A percentile compares a stretch with the other conserved stretches of the same genome.
Evolutionary conservation across 768 basidiomycete species (phyloP).

Genomic region (Erythrobasidium yunnanense): DNA sequence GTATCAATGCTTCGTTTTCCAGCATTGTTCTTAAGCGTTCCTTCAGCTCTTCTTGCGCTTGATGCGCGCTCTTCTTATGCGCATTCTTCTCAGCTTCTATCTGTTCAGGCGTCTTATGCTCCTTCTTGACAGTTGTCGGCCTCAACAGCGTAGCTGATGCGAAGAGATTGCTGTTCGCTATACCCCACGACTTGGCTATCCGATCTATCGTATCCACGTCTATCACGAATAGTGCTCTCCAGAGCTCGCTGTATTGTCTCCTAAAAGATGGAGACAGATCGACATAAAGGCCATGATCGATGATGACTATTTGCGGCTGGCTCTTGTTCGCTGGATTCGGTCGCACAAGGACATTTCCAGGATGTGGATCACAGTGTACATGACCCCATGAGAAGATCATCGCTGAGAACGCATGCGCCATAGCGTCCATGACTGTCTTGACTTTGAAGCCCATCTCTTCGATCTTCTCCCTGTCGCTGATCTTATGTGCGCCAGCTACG

Average conservation of each 20-base stretch:
- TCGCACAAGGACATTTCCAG: conserved; percentile 53
- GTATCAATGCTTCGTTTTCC: conserved; percentile 37
- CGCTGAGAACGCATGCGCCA: conserved; percentile 75
- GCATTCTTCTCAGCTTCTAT: background rate
- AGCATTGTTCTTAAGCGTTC: conserved; percentile 36
- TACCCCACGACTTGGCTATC: conserved; percentile 36
- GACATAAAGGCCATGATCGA: conserved; percentile 89
- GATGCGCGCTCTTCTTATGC: conserved; percentile 27
- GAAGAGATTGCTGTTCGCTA: conserved; percentile 35
- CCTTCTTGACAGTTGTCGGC: conserved; percentile 31
- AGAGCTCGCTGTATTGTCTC: conserved; percentile 54
- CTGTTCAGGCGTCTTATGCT: conserved; percentile 16
- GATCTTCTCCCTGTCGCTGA: conserved; percentile 43
- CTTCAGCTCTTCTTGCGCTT: conserved; percentile 34
- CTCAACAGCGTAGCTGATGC: conserved; percentile 33
- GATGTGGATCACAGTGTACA: conserved; percentile 53
- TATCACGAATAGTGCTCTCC: conserved; percentile 34
- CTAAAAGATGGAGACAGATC: conserved; percentile 57
- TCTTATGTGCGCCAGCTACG: conserved; percentile 34
- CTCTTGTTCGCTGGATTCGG: conserved; percentile 51
- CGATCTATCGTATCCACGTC: conserved; percentile 32
- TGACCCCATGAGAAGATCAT: conserved; percentile 53
- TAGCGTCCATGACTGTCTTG: conserved; percentile 61
- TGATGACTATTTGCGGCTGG: conserved; percentile 51
- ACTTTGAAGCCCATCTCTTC: conserved; percentile 40